Base-by-base conservation (phyloP, 768 basidiomycete species). In the Suillus cothurnatus region DNA sequence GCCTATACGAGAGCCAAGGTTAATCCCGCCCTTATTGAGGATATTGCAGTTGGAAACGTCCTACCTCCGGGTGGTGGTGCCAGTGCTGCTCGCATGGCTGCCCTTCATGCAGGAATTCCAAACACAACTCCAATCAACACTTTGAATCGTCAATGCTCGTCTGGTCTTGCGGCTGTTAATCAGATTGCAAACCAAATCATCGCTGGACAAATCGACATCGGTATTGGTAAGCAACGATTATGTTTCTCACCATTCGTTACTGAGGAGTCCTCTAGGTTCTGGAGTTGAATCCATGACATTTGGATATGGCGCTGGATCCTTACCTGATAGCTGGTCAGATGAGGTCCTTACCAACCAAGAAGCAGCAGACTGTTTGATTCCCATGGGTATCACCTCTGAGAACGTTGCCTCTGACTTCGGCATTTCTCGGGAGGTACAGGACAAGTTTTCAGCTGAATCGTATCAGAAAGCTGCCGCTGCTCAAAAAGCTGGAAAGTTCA, bases 321-420 rank as follows among this genome's bases (percentile, higher is more conserved):
- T 85, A 58, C 83, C 88, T 11, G 81, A 86, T 61, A 81, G 77
- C 60, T 88, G 82, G 77, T 89, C 91, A 3, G 87, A 91, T 28
- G 82, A 84, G 56, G 81, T 95, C 55, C 82, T 92, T 66, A 70
- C 81, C 39, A 87, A 84, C 77, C 79, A 86, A 69, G 88, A 91
- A 69, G 86, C 94, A 3, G 85, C 85, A 64, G 94, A 95, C 79
- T 95, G 93, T 73, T 82, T 91, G 32, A 81, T 93, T 64, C 93
- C 93, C 52, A 94, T 94, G 93, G 95, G 95, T 41, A 89, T 95
- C 80, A 95, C 95, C 23, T 94, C 92, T n/a, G 94, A 96, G 81
- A 95, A 95, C 74, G 93, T 95, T 68, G 93, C 95, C 15, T 75
- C 82, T 58, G 88, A 94, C 63, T 96, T 85, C 77, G 80, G 81